Evolutionary conservation across 2,329 filamentous ascomycete species (phyloP).

Genomic region (Sordariomycetes sp.): DNA sequence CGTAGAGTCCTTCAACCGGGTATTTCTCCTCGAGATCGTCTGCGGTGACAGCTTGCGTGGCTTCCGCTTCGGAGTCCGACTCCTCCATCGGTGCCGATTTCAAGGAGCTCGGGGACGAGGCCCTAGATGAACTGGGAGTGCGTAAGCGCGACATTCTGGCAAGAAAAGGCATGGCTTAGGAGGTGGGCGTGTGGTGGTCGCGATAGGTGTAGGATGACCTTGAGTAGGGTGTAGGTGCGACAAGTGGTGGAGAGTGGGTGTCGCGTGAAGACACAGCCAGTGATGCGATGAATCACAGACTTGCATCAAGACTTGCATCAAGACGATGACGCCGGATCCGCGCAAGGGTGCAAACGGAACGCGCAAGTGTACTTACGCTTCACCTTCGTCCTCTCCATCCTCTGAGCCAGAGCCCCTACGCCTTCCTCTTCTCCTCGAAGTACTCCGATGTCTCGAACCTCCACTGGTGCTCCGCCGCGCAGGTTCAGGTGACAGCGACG

Average conservation of each 20-base stretch:
- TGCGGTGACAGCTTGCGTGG: conserved; percentile 29
- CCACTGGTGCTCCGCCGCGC: conserved; percentile 15
- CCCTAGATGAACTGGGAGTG: conserved; percentile 53
- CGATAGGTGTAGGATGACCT: not conserved
- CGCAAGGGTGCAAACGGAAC: not conserved
- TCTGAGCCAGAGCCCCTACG: conserved; percentile 39
- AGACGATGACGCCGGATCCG: not conserved
- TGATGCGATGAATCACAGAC: not conserved
- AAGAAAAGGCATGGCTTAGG: not conserved
- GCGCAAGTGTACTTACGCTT: conserved; percentile 19
- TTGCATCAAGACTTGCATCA: too few species aligned
- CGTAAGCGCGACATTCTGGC: not conserved
- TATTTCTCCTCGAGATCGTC: conserved; percentile 58
- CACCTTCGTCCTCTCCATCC: conserved; percentile 61
- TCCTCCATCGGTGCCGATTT: conserved; percentile 85
- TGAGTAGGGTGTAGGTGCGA: not conserved
- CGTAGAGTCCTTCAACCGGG: conserved; percentile 80
- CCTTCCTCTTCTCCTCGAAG: conserved; percentile 2
- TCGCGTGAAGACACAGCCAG: not conserved
- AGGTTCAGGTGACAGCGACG: conserved; percentile 39
- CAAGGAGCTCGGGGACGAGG: conserved; percentile 62
- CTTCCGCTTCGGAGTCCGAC: conserved; percentile 55
- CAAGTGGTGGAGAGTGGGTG: not conserved
- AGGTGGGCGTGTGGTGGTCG: not conserved
- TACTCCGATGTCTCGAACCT: conserved; percentile 14